Evolutionary conservation across 1,284 basidiomycete species (phyloP), one percentile per base, ranked within the genome.

Genomic region (Stygiomarasmius scandens): DNA sequence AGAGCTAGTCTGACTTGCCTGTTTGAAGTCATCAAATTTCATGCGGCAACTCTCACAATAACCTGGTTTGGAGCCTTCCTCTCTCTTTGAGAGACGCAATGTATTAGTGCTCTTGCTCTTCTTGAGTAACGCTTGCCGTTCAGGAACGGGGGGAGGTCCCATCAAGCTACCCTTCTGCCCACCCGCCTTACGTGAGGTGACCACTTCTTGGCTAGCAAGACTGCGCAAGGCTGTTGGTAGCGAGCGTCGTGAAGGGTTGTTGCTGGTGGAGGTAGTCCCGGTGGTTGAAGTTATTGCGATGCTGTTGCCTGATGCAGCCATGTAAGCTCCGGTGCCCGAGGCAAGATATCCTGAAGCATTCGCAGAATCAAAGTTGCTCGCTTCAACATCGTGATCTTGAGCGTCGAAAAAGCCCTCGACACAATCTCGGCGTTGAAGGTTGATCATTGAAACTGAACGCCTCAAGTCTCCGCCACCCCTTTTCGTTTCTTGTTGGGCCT

Each of bases 31-130:
- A 0, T 90, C 88, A 69, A 96, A 99, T 71, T 95, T 93, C 55
- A 84, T 69, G 22, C 96, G 84, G 73, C 97, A 99, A 72, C 96
- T 97, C 71, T 99, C 97, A 74, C 97, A 99, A 74, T 98, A 99
- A 10, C 97, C 97, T 6, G 96, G 93, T 72, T 94, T 98, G 67
- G 83, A 90, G 53, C 84, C 90, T 75, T 94, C 93, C 60, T 93
- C 89, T 38, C 92, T 84, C 67, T 84, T 88, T 6, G 89, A 84
- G 53, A 92, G 74, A 61, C 84, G 79, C 49, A 93, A 73, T 0
- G 88, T 90, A 67, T 89, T 90, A 49, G 87, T 92, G 63, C 90
- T 92, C 65, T 85, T 84, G 66, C 87, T 89, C 71, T 90, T 93
- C 66, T 83, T 79, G 52, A 93, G 74, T 52, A 83, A 54, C 22